A percentile compares a stretch with the other conserved stretches of the same genome.
phyloP scores from a whole-genome alignment of 164 flowering plant genomes.

The Chimonanthus praecox region DNA sequence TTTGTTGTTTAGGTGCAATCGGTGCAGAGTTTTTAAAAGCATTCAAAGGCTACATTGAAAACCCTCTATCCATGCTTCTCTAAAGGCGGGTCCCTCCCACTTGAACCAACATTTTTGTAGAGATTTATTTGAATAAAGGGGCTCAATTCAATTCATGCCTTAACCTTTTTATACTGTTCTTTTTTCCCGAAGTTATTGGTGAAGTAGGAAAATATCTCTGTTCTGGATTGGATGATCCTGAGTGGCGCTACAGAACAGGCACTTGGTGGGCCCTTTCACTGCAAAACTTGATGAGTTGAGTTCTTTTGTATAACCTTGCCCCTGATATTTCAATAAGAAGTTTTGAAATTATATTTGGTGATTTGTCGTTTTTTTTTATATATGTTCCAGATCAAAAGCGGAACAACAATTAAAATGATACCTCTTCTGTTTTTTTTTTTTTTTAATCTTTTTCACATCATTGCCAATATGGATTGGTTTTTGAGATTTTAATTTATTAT shows the following conservation, averaged over 20 bases:
- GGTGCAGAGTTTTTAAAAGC: constrained; percentile 95
- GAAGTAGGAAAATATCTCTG: neutral
- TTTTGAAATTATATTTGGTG: no score
- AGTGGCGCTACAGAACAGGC: neutral
- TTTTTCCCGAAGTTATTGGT: neutral
- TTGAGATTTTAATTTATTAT: no score
- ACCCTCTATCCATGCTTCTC: constrained; percentile 83
- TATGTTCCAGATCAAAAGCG: no score
- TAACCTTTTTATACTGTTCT: neutral
- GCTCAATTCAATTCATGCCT: neutral
- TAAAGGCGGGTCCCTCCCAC: constrained; percentile 16
- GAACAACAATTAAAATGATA: no score
- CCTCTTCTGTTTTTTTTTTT: no score
- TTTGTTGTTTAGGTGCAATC: constrained; percentile 58
- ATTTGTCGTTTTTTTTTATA: no score
- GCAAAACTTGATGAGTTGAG: neutral
- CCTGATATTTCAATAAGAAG: no score
- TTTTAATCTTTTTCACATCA: no score
- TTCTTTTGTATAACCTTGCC: no score
- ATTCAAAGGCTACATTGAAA: constrained; percentile 89
- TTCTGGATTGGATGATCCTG: neutral
- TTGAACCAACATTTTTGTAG: constrained; percentile 10
- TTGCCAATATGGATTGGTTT: no score
- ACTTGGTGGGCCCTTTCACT: neutral
- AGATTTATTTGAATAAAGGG: constrained; percentile 15